A percentile compares a stretch with the other conserved stretches of the same genome.
These are phyloP conservation scores for Amphibolis antarctica DNA, from an alignment of 106 monocot genomes.

Conservation along the genomic window DNA sequence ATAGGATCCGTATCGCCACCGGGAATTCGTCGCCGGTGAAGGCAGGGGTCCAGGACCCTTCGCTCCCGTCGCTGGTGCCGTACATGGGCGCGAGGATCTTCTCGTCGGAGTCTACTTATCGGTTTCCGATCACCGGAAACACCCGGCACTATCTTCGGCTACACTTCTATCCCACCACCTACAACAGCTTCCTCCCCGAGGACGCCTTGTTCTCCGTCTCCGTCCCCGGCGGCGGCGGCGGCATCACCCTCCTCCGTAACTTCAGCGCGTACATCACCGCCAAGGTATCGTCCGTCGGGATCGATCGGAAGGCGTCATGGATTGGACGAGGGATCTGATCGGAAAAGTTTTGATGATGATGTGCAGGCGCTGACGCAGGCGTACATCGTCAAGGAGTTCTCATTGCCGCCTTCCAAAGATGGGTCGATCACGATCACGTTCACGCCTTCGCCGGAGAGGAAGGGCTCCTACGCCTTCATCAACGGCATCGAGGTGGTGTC, in stretches of 20 bases:
- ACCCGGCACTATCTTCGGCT: constrained; percentile 68
- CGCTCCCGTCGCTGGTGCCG: constrained; percentile 62
- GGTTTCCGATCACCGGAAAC: constrained; percentile 30
- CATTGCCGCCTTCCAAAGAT: constrained; percentile 1
- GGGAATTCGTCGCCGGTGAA: constrained; percentile 25
- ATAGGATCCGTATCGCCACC: constrained; percentile 14
- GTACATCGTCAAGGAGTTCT: constrained; percentile 13
- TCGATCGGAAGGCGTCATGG: not conserved
- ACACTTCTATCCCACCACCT: constrained; percentile 70
- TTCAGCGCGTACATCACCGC: constrained; percentile 72
- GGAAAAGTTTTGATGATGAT: too few species aligned
- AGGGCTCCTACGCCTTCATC: constrained; percentile 10
- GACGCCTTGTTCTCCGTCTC: constrained; percentile 51
- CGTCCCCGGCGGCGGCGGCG: constrained; percentile 30
- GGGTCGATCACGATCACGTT: constrained; percentile 1
- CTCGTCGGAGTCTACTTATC: constrained; percentile 38
- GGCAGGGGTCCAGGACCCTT: constrained; percentile 62
- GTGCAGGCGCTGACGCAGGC: constrained; percentile 25
- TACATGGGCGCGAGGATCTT: constrained; percentile 81
- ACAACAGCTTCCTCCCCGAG: constrained; percentile 34
- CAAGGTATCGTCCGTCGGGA: too few species aligned
- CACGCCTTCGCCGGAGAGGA: not conserved
- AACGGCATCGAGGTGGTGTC: constrained; percentile 18
- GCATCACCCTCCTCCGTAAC: constrained; percentile 63
- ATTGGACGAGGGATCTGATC: too few species aligned